Base-by-base conservation (phyloP, 2,329 filamentous ascomycete genomes). In the Cordyceps cicadae region DNA sequence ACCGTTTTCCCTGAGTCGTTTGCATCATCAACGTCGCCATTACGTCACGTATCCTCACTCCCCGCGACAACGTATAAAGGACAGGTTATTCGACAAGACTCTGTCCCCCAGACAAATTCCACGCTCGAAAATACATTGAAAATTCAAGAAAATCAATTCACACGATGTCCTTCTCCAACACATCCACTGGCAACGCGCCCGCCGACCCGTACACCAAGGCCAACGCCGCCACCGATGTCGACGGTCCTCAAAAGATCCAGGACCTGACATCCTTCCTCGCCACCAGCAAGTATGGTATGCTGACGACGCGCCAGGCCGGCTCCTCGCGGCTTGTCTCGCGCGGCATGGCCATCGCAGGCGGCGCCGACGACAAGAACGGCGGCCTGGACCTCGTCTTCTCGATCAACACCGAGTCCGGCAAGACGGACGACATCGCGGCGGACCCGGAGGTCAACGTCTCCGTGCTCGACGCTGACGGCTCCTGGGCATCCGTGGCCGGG, bases 401-500 rank as follows among this genome's bases (percentile, higher is more conserved):
- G 79, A 92, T 91, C 70, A 96, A 96, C 79, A 92, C 90, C 64
- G 89, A 93, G 72, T 92, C 89, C 11, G 86, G 90, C 76, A 96
- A 96, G 81, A 63, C 63, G 5, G 41, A 62, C 14, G 60, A 60
- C 43, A 41, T 64, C 24, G 54, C 62, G 7, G 61, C 62, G 26
- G 62, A 64, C 24, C 63, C 62, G 12, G 63, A 64, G 7, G 49
- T 63, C 9, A 65, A 96, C 77, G 81, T 96, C 65, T 84, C 87
- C 53, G 96, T 96, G 79, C 80, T 93, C 66, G 88, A 88, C 72
- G 73, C 75, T 65, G 83, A 84, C 2, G 90, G 91, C 66, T 87
- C 93, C 72, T 96, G 92, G 92, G 91, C 91, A 0, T 94, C 89
- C 2, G 78, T 96, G 63, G 88, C 88, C n/a, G 92, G 92, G 55